Percentiles rank a stretch among this genome's conserved stretches.
phyloP scores from a whole-genome alignment of 2,329 filamentous ascomycete species.

The Madurella fahalii region DNA sequence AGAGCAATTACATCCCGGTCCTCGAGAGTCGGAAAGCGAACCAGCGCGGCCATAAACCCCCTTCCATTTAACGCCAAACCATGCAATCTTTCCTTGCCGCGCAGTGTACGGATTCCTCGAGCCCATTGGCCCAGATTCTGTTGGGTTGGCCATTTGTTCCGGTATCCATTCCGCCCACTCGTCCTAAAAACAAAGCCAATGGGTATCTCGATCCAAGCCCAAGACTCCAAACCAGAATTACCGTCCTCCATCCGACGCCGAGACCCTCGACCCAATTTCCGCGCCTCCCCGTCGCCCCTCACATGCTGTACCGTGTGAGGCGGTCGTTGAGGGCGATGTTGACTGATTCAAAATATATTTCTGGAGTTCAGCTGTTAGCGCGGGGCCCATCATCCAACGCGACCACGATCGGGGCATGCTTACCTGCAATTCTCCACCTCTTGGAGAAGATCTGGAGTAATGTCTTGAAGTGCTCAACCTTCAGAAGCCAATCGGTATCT shows the following conservation, averaged over 20 bases:
- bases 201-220: constrained; percentile 6
- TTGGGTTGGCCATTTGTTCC: too few species aligned
- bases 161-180: too few species aligned
- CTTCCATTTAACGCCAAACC: too few species aligned
- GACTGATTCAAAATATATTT: constrained; percentile 20
- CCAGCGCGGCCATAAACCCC: too few species aligned
- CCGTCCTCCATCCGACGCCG: not conserved
- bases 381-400: not conserved
- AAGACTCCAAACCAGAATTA: not conserved
- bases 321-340: constrained; percentile 19
- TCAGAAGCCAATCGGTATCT: constrained; percentile 23
- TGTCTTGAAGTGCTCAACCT: constrained; percentile 24
- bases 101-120: too few species aligned
- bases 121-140: too few species aligned
- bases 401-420: constrained; percentile 4
- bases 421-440: constrained; percentile 30
- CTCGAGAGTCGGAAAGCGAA: too few species aligned
- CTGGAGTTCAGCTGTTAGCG: constrained; percentile 1
- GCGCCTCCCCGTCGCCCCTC: not conserved
- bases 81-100: too few species aligned
- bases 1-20: too few species aligned
- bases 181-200: not conserved
- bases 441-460: constrained; percentile 21
- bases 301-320: not conserved
- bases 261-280: not conserved